Conservation (phyloP, 768 basidiomycete genomes). For the Kwoniella heveanensis region DNA sequence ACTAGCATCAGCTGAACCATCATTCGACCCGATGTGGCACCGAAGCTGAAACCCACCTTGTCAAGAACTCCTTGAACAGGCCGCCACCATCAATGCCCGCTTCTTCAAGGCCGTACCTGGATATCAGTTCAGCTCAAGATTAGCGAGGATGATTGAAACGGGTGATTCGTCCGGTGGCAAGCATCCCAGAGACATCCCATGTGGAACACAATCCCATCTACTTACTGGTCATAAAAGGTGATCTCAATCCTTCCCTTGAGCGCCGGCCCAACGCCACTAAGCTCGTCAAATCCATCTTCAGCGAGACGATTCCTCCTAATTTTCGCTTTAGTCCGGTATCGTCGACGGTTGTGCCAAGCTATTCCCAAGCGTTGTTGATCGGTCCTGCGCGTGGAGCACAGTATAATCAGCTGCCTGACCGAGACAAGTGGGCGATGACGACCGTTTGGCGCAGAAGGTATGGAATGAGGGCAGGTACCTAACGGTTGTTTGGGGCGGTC, state of each 20-base stretch:
- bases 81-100: constrained; percentile 96
- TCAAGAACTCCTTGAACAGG: constrained; percentile 97
- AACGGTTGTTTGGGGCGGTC: too few relatives aligned
- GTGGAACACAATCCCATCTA: too few relatives aligned
- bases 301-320: constrained; percentile 76
- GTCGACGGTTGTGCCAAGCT: constrained; percentile 45
- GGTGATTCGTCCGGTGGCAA: too few relatives aligned
- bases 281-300: constrained; percentile 85
- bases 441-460: too few relatives aligned
- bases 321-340: constrained; percentile 60
- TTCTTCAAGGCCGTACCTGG: constrained; percentile 55
- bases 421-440: too few relatives aligned
- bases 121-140: constrained; percentile 13
- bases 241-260: constrained; percentile 84
- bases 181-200: too few relatives aligned
- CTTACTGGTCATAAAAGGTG: constrained; percentile 90
- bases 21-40: too few relatives aligned
- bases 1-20: too few relatives aligned
- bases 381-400: constrained; percentile 54
- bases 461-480: too few relatives aligned
- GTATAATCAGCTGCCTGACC: too few relatives aligned
- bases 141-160: too few relatives aligned
- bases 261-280: constrained; percentile 67
- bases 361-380: constrained; percentile 59
- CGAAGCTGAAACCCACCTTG: constrained; percentile 57